Evolutionary conservation across 2,329 filamentous ascomycete species (phyloP).

Genomic region (Cryphonectria carpinicola): DNA sequence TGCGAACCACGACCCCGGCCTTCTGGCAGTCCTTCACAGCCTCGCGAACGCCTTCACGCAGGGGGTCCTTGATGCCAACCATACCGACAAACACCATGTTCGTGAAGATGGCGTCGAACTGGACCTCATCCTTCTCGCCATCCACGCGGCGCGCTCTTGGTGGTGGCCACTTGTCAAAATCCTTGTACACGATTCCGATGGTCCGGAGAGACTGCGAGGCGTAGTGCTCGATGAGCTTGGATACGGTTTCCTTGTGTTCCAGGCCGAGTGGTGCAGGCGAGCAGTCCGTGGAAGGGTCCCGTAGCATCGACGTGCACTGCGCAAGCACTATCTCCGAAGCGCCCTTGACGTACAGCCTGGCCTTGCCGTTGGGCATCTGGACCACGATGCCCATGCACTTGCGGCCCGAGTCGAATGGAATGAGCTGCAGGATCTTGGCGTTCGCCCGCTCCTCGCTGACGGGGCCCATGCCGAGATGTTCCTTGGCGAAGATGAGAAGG

Average conservation of each 20-base stretch:
- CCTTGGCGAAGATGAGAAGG: constrained; percentile 69
- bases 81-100: constrained; percentile 71
- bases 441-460: constrained; percentile 64
- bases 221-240: constrained; percentile 74
- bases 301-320: constrained; percentile 57
- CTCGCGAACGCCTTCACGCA: constrained; percentile 74
- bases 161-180: constrained; percentile 86
- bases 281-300: constrained; percentile 51
- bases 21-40: constrained; percentile 74
- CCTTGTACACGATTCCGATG: constrained; percentile 81
- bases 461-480: constrained; percentile 68
- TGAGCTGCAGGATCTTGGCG: constrained; percentile 62
- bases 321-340: constrained; percentile 66
- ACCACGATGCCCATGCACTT: constrained; percentile 72
- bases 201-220: constrained; percentile 81
- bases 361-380: constrained; percentile 53
- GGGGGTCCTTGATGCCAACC: constrained; percentile 81
- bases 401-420: constrained; percentile 75
- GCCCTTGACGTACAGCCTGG: constrained; percentile 65
- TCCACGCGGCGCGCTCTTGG: constrained; percentile 59
- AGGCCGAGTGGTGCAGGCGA: constrained; percentile 50
- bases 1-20: constrained; percentile 78
- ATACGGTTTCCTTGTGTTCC: constrained; percentile 61
- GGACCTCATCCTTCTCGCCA: constrained; percentile 61
- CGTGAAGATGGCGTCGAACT: constrained; percentile 68